Evolutionary conservation across 768 basidiomycete genomes (phyloP), one percentile per base, ranked within the genome.

Genomic region (Boletus pseudopeckii): DNA sequence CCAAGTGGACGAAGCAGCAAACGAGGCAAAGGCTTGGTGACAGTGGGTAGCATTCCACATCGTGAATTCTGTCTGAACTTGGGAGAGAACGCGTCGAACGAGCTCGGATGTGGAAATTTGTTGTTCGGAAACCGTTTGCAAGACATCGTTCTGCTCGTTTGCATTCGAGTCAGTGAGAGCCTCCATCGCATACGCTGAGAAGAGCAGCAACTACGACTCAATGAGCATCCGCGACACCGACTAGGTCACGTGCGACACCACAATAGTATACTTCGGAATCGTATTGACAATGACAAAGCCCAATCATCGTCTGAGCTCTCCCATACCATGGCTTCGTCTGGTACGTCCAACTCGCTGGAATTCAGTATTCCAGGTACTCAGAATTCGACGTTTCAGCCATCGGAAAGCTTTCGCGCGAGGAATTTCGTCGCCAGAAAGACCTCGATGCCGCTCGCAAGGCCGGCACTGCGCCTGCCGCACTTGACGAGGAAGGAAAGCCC

Each of bases 401-500:
- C 30, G 90, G 90, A 64, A 97, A 97, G 67, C 79, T 96, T 37
- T 96, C 95, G 0, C 81, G 93, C 36, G 95, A 97, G 71, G 95
- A 98, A 69, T 96, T 92, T 67, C 83, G 95, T 44, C 83, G 92
- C 24, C 91, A 96, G 72, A 97, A 97, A 72, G 96, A 98, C 69
- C 84, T 98, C 52, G 96, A 98, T 72, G 96, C 96, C 5, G 96
- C 96, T 54, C 90, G 96, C 50, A 98, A 98, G 76, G 97, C 96
- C 36, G 96, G 97, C 72, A 98, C 96, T 10, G 97, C 95, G 13
- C 92, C 95, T 20, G 92, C 96, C 24, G 95, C 93, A 30, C 78
- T 97, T 32, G 97, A 99, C 67, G 90, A 93, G 71, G 88, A 97
- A 70, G 97, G 97, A 48, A 86, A 82, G 64, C 85, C 93, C 46